phyloP scores from a whole-genome alignment of 1,139 yeast species.

The Geotrichum citri-aurantii region DNA sequence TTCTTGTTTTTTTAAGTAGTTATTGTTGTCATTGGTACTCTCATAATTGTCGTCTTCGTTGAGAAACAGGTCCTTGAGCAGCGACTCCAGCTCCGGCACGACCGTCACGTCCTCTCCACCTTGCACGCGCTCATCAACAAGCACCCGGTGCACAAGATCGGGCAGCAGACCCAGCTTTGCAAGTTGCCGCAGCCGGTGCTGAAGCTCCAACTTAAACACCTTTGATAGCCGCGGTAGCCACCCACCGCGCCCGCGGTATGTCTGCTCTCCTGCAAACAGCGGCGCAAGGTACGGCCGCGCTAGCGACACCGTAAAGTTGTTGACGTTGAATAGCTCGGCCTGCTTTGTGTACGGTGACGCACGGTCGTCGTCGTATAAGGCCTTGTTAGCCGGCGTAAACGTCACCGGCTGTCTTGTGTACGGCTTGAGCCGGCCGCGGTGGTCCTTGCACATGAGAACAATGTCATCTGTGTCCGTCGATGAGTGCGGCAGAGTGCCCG shows the following conservation, averaged over 20 bases:
- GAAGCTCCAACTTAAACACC: constrained; percentile 59
- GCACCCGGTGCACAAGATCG: constrained; percentile 62
- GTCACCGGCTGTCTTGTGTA: constrained; percentile 18
- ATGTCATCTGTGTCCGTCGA: constrained; percentile 42
- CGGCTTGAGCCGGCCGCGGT: constrained; percentile 30
- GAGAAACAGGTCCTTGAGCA: constrained; percentile 62
- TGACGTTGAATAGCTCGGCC: constrained; percentile 89
- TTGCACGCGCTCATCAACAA: constrained; percentile 85
- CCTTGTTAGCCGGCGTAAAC: constrained; percentile 40
- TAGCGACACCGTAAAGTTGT: constrained; percentile 80
- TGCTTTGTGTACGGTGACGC: constrained; percentile 78
- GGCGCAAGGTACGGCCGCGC: constrained; percentile 95
- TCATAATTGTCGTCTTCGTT: constrained; percentile 65
- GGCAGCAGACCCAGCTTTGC: constrained; percentile 75
- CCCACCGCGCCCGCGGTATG: constrained; percentile 51
- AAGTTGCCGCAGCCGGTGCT: constrained; percentile 75
- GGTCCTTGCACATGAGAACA: constrained; percentile 62
- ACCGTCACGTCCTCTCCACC: constrained; percentile 77
- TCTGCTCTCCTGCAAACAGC: constrained; percentile 71
- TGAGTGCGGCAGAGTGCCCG: constrained; percentile 45
- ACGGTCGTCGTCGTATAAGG: constrained; percentile 32
- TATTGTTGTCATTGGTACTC: constrained; percentile 28
- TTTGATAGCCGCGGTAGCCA: constrained; percentile 43
- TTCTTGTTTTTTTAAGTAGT: no score
- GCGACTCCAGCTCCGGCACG: constrained; percentile 74